Percentiles rank a stretch among this genome's conserved stretches.
phyloP scores from a whole-genome alignment of 1,284 basidiomycete genomes.

The Cutaneotrichosporon cyanovorans region DNA sequence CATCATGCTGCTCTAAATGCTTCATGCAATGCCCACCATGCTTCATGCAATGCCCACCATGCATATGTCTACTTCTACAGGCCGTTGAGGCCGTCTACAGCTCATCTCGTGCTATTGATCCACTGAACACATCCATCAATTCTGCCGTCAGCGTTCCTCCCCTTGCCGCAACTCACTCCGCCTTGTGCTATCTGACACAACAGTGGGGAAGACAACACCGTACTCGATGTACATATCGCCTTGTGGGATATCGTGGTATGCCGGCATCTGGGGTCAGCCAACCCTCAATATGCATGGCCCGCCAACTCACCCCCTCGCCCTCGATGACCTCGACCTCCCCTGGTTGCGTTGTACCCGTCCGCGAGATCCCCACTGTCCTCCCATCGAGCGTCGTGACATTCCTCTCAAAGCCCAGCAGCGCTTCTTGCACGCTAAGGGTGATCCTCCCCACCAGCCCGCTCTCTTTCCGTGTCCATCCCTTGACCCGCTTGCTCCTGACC shows the following conservation, averaged over 20 bases:
- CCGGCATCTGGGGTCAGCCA: conserved; percentile 55
- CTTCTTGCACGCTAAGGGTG: conserved; percentile 60
- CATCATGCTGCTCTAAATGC: too few relatives aligned
- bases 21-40: too few relatives aligned
- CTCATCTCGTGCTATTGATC: conserved; percentile 5
- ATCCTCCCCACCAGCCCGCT: conserved; percentile 81
- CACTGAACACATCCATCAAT: conserved; percentile 11
- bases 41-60: too few relatives aligned
- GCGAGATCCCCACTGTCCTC: conserved; percentile 61
- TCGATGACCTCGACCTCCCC: conserved; percentile 80
- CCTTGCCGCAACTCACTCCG: background rate
- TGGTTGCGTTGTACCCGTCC: conserved; percentile 80
- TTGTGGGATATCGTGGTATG: conserved; percentile 55
- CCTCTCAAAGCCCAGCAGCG: conserved; percentile 49
- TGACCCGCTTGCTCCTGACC: conserved; percentile 55
- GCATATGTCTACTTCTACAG: too few relatives aligned
- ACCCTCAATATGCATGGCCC: background rate
- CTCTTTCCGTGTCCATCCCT: conserved; percentile 79
- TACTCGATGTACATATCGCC: conserved; percentile 89
- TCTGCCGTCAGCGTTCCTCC: conserved; percentile 3
- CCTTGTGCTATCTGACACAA: conserved; percentile 58
- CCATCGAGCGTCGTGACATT: conserved; percentile 87
- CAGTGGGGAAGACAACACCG: conserved; percentile 71
- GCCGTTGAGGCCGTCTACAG: background rate
- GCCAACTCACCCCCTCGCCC: conserved; percentile 59